These are phyloP conservation scores for Boletellus sp. DNA, from an alignment of 1,284 basidiomycete genomes.

Conservation along the genomic window DNA sequence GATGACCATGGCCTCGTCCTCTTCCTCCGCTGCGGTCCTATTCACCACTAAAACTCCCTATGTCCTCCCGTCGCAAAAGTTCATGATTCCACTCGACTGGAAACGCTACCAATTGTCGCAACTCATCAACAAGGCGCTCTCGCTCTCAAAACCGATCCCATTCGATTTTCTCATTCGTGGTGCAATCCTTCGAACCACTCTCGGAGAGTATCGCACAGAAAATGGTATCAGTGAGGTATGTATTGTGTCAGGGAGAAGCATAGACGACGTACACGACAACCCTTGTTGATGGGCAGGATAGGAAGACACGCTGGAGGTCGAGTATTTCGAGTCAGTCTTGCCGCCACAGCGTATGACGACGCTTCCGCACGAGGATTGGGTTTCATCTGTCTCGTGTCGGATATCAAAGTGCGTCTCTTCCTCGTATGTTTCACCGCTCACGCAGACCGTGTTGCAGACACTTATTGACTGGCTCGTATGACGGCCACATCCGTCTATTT, in stretches of 20 bases:
- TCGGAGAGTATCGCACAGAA: conserved; percentile 60
- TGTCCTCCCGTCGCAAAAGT: conserved; percentile 85
- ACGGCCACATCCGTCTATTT: conserved; percentile 73
- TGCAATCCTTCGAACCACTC: conserved; percentile 70
- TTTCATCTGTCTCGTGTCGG: conserved; percentile 76
- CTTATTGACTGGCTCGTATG: conserved; percentile 80
- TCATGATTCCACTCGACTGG: conserved; percentile 92
- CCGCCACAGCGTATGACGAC: conserved; percentile 83
- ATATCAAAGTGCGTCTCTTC: conserved; percentile 56
- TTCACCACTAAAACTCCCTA: conserved; percentile 81
- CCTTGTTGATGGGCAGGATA: conserved; percentile 31
- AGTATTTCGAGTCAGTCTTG: conserved; percentile 91
- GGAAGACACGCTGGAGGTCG: conserved; percentile 89
- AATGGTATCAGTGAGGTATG: conserved; percentile 23
- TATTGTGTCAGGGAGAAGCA: not conserved
- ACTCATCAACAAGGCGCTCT: conserved; percentile 92
- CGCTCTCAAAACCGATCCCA: conserved; percentile 72
- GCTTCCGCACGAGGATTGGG: conserved; percentile 92
- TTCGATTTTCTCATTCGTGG: conserved; percentile 93
- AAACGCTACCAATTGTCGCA: conserved; percentile 95
- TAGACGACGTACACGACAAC: conserved; percentile 1
- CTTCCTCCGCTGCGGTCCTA: conserved; percentile 51
- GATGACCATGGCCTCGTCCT: not conserved
- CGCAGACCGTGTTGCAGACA: conserved; percentile 40
- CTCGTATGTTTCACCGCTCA: not conserved